Conservation (phyloP, 1,139 yeast species). For the Taphrina sp. region DNA sequence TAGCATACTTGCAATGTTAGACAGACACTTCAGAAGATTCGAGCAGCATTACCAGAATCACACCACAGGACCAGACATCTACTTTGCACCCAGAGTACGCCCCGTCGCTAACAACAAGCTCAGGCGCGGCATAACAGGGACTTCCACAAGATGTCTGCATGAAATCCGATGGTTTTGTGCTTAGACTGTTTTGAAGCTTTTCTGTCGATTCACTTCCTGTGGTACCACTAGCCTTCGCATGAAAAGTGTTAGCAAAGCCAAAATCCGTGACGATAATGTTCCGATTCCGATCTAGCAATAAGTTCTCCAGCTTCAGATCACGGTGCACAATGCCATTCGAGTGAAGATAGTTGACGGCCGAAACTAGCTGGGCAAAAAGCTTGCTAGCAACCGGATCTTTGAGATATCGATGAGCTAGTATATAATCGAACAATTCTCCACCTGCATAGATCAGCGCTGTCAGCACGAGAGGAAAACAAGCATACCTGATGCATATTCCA, state of each 20-base stretch:
- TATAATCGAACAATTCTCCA: conserved; percentile 95
- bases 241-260: conserved; percentile 89
- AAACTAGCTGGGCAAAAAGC: conserved; percentile 84
- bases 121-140: conserved; percentile 98
- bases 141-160: conserved; percentile 98
- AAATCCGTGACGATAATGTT: conserved; percentile 78
- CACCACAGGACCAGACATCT: conserved; percentile 97
- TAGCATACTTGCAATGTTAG: conserved; percentile 57
- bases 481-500: conserved; percentile 81
- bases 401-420: conserved; percentile 77
- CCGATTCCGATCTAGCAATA: conserved; percentile 72
- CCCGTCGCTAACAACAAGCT: conserved; percentile 78
- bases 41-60: conserved; percentile 52
- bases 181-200: no score
- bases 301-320: conserved; percentile 68
- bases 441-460: conserved; percentile 42
- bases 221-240: no score
- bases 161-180: no score
- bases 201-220: no score
- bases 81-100: conserved; percentile 93
- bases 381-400: conserved; percentile 85
- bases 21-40: neutral
- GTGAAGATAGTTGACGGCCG: conserved; percentile 91
- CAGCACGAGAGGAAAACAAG: neutral
- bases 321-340: conserved; percentile 79